phyloP scores from a whole-genome alignment of 177 flowering plant genomes.

The Vitis hybrid region DNA sequence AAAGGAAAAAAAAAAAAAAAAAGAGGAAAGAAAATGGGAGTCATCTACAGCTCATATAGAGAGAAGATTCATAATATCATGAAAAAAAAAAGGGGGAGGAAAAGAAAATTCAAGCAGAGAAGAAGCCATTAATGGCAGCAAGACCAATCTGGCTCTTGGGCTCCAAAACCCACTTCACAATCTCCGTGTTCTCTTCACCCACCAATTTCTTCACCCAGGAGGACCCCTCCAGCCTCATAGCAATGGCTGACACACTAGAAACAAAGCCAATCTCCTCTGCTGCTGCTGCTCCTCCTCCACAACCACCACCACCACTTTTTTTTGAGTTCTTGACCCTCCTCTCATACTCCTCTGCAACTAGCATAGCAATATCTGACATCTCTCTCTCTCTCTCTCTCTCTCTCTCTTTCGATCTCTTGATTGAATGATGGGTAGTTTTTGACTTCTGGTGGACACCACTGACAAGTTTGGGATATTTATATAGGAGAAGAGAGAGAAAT shows the following conservation, averaged over 20 bases:
- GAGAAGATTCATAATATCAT: no score
- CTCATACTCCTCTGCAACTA: slow-evolving; percentile 85
- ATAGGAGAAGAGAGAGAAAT: no score
- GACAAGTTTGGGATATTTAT: no score
- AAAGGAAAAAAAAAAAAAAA: background rate
- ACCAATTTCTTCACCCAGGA: slow-evolving; percentile 3
- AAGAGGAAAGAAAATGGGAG: background rate
- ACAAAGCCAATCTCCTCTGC: slow-evolving; percentile 14
- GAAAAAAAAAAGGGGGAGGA: no score
- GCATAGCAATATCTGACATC: slow-evolving; percentile 80
- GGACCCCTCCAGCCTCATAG: background rate
- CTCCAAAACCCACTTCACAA: slow-evolving; percentile 31
- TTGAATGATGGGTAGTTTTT: background rate
- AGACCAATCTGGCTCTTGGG: slow-evolving; percentile 46
- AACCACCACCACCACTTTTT: background rate
- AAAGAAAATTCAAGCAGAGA: slow-evolving; percentile 55
- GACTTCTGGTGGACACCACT: background rate
- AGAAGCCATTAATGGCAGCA: slow-evolving; percentile 57
- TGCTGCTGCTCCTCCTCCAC: background rate
- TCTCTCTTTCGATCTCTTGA: background rate
- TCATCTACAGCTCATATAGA: no score
- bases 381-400: slow-evolving; percentile 7
- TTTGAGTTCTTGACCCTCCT: slow-evolving; percentile 44
- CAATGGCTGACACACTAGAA: slow-evolving; percentile 26
- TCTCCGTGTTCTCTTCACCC: slow-evolving; percentile 18